Base-by-base conservation (phyloP, 768 basidiomycete genomes). In the Rhodotorula paludigena region DNA sequence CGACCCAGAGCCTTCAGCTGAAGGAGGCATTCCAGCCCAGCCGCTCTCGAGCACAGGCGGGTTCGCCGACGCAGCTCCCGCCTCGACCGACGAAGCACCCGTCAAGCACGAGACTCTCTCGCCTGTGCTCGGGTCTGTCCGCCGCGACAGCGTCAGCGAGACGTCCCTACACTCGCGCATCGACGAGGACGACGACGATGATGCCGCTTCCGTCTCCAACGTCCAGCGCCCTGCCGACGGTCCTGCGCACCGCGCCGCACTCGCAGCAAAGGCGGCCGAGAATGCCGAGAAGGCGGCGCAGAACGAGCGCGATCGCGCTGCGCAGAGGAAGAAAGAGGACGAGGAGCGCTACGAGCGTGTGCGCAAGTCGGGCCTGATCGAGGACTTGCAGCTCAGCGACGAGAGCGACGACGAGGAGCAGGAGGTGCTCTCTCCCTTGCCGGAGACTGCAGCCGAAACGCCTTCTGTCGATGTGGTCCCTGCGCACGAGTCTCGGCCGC, bases 121-220 rank as follows among this genome's bases (percentile, higher is more conserved):
- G 25, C 41, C 25, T 12, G 28, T 25, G 16, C 60, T 51, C 11
- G 32, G n/a, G 21, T 92, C 33, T 3, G 88, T 87, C 14, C 66
- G 64, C 21, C 36, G 44, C 21, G 53, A 66, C 20, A 80, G 78
- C 73, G 80, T 80, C 23, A 85, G 87, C 63, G 85, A 84, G 12
- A 79, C 82, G 1, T 83, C 85, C 36, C 87, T 88, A 74, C 74
- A 68, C 12, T 75, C 74, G n/a, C 89, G 89, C 77, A 88, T 88
- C 14, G 66, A 44, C 48, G 69, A 70, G 48, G 64, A 70, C 11
- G 73, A 64, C 32, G 55, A 57, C 63, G 74, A 75, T 28, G 71
- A 53, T 41, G 57, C 25, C 15, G n/a, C 32, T 1, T 39, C 35
- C 23, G 54, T 20, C 20, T 16, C n/a, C 30, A 15, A n/a, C 33